phyloP scores from a whole-genome alignment of 352 stramenopile genomes.

The Phytophthora agathidicida region DNA sequence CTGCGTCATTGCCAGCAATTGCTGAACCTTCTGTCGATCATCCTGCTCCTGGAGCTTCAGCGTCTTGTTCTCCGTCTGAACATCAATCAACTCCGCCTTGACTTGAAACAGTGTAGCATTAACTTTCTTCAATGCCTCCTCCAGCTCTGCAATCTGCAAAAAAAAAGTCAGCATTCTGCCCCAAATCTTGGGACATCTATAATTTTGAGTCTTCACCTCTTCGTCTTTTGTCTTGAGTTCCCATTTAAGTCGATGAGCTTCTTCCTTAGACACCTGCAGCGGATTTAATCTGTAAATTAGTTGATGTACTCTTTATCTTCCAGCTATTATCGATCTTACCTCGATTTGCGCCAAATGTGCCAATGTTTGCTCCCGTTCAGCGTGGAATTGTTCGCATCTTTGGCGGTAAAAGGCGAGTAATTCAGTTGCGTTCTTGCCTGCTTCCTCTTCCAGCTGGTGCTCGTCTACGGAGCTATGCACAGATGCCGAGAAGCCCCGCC shows the following conservation, averaged over 20 bases:
- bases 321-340: conserved; percentile 24
- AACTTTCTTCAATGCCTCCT: conserved; percentile 55
- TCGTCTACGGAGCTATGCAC: conserved; percentile 22
- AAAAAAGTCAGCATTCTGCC: conserved; percentile 2
- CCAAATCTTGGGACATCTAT: not conserved
- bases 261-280: conserved; percentile 74
- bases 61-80: conserved; percentile 66
- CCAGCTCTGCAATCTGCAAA: conserved; percentile 61
- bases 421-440: conserved; percentile 17
- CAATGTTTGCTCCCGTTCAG: conserved; percentile 59
- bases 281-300: not conserved
- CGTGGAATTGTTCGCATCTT: conserved; percentile 69
- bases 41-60: conserved; percentile 78
- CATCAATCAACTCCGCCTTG: conserved; percentile 66
- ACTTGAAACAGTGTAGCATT: conserved; percentile 70
- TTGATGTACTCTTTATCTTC: not conserved
- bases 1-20: conserved; percentile 82
- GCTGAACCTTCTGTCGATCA: conserved; percentile 83
- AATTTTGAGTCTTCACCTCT: conserved; percentile 46
- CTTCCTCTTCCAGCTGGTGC: conserved; percentile 9
- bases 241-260: conserved; percentile 78
- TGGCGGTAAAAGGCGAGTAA: conserved; percentile 73
- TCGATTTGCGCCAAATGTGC: conserved; percentile 62
- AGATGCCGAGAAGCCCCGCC: conserved; percentile 37
- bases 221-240: conserved; percentile 67